Percentiles rank a stretch among this genome's conserved stretches.
Conservation (phyloP, 768 basidiomycete species). For the Lentinula raphanica region DNA sequence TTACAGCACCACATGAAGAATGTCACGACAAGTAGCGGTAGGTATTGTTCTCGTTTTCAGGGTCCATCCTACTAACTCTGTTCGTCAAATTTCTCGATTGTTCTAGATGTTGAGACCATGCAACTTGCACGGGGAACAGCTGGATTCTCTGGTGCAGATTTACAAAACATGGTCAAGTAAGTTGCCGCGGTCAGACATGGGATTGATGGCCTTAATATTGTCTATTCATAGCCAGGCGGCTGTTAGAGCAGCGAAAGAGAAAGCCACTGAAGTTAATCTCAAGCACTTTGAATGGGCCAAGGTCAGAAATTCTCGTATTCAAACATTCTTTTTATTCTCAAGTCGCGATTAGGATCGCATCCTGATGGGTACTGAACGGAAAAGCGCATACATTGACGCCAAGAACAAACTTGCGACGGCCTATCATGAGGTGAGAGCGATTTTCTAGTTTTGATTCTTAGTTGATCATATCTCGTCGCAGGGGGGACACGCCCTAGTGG, state of each 20-base stretch:
- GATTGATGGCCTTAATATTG: not conserved
- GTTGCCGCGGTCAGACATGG: constrained; percentile 20
- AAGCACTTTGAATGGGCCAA: constrained; percentile 98
- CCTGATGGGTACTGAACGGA: constrained; percentile 93
- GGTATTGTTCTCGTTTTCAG: constrained; percentile 10
- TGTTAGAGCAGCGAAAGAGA: constrained; percentile 88
- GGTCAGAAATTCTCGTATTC: constrained; percentile 32
- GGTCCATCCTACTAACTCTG: not conserved
- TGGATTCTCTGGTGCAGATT: constrained; percentile 94
- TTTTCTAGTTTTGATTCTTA: constrained; percentile 14
- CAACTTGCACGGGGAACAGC: constrained; percentile 90
- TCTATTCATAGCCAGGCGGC: constrained; percentile 65
- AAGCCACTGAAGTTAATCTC: constrained; percentile 60
- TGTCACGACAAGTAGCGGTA: constrained; percentile 59
- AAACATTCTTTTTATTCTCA: not conserved
- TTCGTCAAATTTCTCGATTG: not conserved
- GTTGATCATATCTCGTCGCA: constrained; percentile 22
- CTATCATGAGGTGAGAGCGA: constrained; percentile 92
- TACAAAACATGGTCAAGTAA: constrained; percentile 96
- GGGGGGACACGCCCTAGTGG: constrained; percentile 93
- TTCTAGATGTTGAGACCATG: constrained; percentile 73
- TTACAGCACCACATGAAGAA: constrained; percentile 86
- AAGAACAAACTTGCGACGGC: constrained; percentile 87
- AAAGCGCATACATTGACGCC: constrained; percentile 82
- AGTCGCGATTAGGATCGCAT: constrained; percentile 69